A percentile compares a stretch with the other conserved stretches of the same genome.
Evolutionary conservation across 176 grass and related monocot genomes (phyloP).

Genomic region (Elaeis guineensis): DNA sequence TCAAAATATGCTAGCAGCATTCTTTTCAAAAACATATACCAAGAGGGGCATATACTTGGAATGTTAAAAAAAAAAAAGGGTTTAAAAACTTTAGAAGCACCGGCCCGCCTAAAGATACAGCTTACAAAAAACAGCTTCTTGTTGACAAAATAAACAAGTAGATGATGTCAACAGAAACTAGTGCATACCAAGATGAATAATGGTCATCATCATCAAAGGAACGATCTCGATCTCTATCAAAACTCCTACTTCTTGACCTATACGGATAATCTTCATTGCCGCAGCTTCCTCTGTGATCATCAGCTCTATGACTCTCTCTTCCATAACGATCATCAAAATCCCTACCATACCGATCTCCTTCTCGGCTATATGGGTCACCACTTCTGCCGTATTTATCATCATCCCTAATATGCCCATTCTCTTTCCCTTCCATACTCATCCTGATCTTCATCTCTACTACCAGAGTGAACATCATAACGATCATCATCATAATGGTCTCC

Average conservation of each 20-base stretch:
- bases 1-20: no score
- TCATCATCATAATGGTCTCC: slow-evolving; percentile 60
- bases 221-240: slow-evolving; percentile 43
- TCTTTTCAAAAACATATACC: no score
- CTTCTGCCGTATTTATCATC: slow-evolving; percentile 58
- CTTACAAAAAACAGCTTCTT: no score
- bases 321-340: slow-evolving; percentile 63
- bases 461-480: slow-evolving; percentile 39
- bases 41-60: no score
- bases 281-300: slow-evolving; percentile 55
- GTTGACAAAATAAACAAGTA: no score
- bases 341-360: slow-evolving; percentile 71
- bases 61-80: no score
- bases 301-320: slow-evolving; percentile 54
- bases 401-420: slow-evolving; percentile 64
- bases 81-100: no score
- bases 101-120: no score
- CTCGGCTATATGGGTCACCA: slow-evolving; percentile 57
- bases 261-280: slow-evolving; percentile 67
- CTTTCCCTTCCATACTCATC: slow-evolving; percentile 77
- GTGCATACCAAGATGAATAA: slow-evolving; percentile 40
- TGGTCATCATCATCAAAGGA: slow-evolving; percentile 72
- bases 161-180: no score
- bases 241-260: slow-evolving; percentile 57
- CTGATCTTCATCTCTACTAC: slow-evolving; percentile 57